phyloP scores from a whole-genome alignment of 495 filamentous ascomycete genomes.

The Lophiostoma macrostomum region DNA sequence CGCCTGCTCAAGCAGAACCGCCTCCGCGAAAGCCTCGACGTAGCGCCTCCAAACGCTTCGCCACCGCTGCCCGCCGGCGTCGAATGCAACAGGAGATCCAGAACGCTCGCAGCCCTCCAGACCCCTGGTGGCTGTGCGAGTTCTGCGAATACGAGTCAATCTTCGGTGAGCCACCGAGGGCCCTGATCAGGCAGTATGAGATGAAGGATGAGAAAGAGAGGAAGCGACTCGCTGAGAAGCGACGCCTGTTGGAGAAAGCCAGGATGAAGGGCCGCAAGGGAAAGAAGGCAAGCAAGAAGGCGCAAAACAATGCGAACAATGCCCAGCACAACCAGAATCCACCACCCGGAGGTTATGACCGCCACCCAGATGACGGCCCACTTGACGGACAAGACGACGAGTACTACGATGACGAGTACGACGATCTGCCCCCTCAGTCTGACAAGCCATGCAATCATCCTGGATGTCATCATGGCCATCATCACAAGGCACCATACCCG shows the following conservation, averaged over 20 bases:
- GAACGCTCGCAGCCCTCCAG: conserved; percentile 72
- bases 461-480: conserved; percentile 21
- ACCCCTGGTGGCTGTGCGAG: conserved; percentile 89
- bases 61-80: conserved; percentile 62
- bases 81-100: conserved; percentile 66
- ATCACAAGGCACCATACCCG: conserved; percentile 4
- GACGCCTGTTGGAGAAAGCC: conserved; percentile 83
- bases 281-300: conserved; percentile 54
- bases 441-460: conserved; percentile 16
- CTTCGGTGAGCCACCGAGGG: conserved; percentile 66
- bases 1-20: conserved; percentile 21
- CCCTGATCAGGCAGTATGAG: conserved; percentile 87
- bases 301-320: conserved; percentile 28
- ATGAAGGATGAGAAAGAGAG: conserved; percentile 86
- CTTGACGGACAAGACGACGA: conserved; percentile 30
- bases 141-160: conserved; percentile 48
- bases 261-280: conserved; percentile 91
- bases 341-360: conserved; percentile 22
- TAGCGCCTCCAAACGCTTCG: conserved; percentile 57
- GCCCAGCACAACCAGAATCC: conserved; percentile 25
- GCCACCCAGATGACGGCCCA: conserved; percentile 19
- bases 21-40: conserved; percentile 53
- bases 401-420: conserved; percentile 32
- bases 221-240: conserved; percentile 75
- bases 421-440: conserved; percentile 15